phyloP scores from a whole-genome alignment of 352 stramenopile species.

The Thalassiosira livingstoniorum region DNA sequence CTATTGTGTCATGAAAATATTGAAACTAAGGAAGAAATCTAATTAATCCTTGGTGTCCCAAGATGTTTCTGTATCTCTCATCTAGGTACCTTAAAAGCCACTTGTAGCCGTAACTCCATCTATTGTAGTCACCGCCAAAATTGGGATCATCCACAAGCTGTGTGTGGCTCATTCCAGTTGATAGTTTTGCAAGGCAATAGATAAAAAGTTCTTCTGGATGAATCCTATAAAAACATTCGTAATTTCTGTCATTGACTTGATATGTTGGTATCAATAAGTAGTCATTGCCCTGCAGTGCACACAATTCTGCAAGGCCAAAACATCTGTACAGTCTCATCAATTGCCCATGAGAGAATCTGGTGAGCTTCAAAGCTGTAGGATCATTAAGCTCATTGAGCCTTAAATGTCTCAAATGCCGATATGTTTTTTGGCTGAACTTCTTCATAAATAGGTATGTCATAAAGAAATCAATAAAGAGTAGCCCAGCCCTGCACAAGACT shows the following conservation, averaged over 20 bases:
- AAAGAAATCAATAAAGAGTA: no score
- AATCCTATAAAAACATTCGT: not conserved
- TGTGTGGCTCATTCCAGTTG: not conserved
- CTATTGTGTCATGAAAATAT: slow-evolving; percentile 31
- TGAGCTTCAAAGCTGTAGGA: not conserved
- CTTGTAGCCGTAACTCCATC: not conserved
- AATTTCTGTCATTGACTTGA: not conserved
- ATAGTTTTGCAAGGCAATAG: not conserved
- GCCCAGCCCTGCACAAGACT: no score
- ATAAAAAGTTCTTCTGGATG: not conserved
- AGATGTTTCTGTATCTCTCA: not conserved
- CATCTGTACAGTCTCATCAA: not conserved
- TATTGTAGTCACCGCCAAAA: not conserved
- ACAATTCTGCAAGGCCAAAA: no score
- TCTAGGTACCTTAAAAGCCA: not conserved
- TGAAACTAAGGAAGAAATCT: slow-evolving; percentile 34
- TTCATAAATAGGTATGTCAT: no score
- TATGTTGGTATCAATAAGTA: not conserved
- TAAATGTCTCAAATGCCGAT: no score
- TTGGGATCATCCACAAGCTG: not conserved
- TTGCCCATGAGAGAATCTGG: not conserved
- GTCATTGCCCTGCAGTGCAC: no score
- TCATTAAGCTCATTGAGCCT: no score
- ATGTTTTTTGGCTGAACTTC: no score
- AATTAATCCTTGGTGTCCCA: not conserved